A percentile compares a stretch with the other conserved stretches of the same genome.
Evolutionary conservation across 2,329 filamentous ascomycete species (phyloP).

Genomic region (Chrysosporium keratinophilum): DNA sequence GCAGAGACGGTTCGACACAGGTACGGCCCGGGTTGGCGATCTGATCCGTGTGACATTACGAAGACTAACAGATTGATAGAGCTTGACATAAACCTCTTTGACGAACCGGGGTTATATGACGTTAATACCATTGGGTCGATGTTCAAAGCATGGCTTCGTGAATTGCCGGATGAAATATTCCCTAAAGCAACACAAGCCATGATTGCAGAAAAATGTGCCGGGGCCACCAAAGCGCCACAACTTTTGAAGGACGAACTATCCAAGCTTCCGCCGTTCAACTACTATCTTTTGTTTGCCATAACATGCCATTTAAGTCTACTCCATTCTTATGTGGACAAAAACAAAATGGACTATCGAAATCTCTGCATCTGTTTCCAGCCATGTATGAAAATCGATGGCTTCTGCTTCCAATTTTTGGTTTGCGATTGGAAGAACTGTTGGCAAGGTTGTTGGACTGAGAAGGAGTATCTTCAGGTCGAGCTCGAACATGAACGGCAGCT

Average conservation of each 20-base stretch:
- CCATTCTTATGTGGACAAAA: slow-evolving; percentile 83
- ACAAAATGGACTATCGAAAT: slow-evolving; percentile 97
- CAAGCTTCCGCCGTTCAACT: slow-evolving; percentile 90
- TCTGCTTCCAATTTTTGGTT: slow-evolving; percentile 90
- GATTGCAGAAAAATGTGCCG: slow-evolving; percentile 68
- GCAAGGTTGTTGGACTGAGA: slow-evolving; percentile 90
- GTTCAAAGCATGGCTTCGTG: slow-evolving; percentile 91
- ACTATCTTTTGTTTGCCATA: slow-evolving; percentile 93
- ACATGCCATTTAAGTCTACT: slow-evolving; percentile 90
- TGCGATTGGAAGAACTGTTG: slow-evolving; percentile 94
- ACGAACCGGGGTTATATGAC: slow-evolving; percentile 78
- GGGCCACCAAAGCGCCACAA: slow-evolving; percentile 70
- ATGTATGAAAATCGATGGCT: slow-evolving; percentile 89
- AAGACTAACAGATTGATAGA: slow-evolving; percentile 42
- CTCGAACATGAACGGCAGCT: slow-evolving; percentile 29
- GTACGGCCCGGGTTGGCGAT: slow-evolving; percentile 38
- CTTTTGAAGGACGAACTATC: slow-evolving; percentile 84
- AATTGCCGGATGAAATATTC: slow-evolving; percentile 88
- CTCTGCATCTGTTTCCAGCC: slow-evolving; percentile 95
- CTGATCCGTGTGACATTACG: neutral
- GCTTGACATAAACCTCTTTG: slow-evolving; percentile 79
- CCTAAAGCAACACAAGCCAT: slow-evolving; percentile 73
- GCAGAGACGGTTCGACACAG: slow-evolving; percentile 81
- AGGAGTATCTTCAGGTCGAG: slow-evolving; percentile 58
- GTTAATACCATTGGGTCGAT: slow-evolving; percentile 94